Conservation (phyloP, 2,329 filamentous ascomycete genomes). For the Diaporthe ilicicola region DNA sequence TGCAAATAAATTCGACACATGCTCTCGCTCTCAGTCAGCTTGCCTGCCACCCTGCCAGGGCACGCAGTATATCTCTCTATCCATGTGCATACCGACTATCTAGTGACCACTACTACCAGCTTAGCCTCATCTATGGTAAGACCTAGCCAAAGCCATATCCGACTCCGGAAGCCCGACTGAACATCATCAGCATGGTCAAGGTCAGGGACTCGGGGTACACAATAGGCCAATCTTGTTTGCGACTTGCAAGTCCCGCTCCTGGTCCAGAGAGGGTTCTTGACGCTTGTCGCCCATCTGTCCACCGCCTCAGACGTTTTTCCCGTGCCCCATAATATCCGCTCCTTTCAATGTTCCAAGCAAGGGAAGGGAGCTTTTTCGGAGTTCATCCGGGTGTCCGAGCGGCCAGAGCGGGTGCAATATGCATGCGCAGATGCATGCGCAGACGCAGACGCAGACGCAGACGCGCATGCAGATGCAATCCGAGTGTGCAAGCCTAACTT, state of each 20-base stretch:
- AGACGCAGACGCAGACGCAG: neutral
- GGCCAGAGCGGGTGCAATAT: neutral
- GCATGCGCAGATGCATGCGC: neutral
- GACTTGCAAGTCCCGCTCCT: constrained; percentile 6
- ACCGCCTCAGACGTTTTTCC: constrained; percentile 8
- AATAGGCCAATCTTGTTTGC: constrained; percentile 18
- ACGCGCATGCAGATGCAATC: constrained; percentile 1
- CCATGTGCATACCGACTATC: too few relatives aligned
- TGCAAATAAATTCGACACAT: constrained; percentile 13
- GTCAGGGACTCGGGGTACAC: constrained; percentile 1
- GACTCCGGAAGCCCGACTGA: constrained; percentile 9
- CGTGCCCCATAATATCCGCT: neutral
- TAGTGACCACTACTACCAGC: neutral
- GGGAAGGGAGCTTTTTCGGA: neutral
- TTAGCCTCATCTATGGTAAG: neutral
- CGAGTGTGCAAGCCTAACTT: neutral
- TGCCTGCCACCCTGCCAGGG: neutral
- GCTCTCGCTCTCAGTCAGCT: neutral
- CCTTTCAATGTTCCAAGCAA: neutral
- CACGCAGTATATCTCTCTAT: neutral
- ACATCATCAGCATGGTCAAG: constrained; percentile 14
- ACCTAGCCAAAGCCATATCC: constrained; percentile 6
- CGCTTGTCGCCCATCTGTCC: neutral
- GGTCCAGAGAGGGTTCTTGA: neutral
- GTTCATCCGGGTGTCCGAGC: neutral